Base-by-base conservation (phyloP, 2,329 filamentous ascomycete genomes). In the Phaeomoniella chlamydospora region DNA sequence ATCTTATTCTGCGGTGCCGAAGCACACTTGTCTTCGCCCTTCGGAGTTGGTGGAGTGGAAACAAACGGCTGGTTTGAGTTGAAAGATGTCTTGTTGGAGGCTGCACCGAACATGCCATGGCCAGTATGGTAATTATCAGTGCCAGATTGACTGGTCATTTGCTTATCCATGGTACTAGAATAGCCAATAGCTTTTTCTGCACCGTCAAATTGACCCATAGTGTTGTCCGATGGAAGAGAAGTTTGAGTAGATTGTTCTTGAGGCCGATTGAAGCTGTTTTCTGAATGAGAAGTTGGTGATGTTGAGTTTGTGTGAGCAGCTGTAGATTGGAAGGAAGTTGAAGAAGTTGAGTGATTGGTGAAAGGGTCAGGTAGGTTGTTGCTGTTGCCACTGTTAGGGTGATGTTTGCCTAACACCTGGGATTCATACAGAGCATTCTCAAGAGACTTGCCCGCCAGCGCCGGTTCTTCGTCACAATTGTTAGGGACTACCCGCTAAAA, bases 381-480 rank as follows among this genome's bases (percentile, higher is more conserved):
- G n/a, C 6, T 26, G 22, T 9, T 26, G 6, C 9, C 22, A 9
- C n/a, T 6, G n/a, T 26, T 26, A n/a, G n/a, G n/a, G 6, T 6
- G n/a, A 26, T 26, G n/a, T 6, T n/a, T 6, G n/a, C 22, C 22
- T 18, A 3, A 11, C 5, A 34, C 5, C 17, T 5, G 15, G 18
- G 14, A 34, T 32, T 32, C 31, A 9, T 13, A 10, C 6, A 32
- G 6, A 6, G 31, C 31, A 26, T 26, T 32, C n/a, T 32, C n/a
- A 29, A 36, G 19, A 13, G 12, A 26, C 9, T 15, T 16, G 11
- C 17, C 34, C 12, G 19, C 34, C n/a, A 12, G 26, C 11, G 26
- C 19, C 10, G 34, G 34, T 30, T 30, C 18, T 37, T n/a, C 14
- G 18, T 26, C 22, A 26, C 22, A 26, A 9, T 26, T 26, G 22